Percentiles rank a stretch among this genome's conserved stretches.
These are phyloP conservation scores for Nannizziopsis barbatae DNA, from an alignment of 2,329 filamentous ascomycete genomes.

Conservation along the genomic window DNA sequence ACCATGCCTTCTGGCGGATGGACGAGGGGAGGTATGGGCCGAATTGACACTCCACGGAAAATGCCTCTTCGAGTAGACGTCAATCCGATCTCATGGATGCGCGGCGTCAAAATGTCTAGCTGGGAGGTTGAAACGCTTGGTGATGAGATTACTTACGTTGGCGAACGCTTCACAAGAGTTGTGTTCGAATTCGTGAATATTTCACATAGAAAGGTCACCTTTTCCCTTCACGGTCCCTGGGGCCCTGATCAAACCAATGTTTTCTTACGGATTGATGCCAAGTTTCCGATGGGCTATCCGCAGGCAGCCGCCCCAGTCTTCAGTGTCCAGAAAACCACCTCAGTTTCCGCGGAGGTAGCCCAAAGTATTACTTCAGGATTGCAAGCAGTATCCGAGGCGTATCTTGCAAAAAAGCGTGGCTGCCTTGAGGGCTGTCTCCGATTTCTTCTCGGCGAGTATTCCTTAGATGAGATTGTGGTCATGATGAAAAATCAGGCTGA, in stretches of 20 bases:
- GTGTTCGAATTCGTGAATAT: conserved; percentile 50
- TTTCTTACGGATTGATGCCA: conserved; percentile 48
- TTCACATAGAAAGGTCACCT: conserved; percentile 41
- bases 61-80: conserved; percentile 40
- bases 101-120: conserved; percentile 49
- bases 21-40: conserved; percentile 38
- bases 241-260: conserved; percentile 41
- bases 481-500: conserved; percentile 49
- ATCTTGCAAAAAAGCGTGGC: conserved; percentile 40
- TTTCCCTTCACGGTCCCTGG: conserved; percentile 52
- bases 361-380: conserved; percentile 42
- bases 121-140: conserved; percentile 46
- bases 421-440: conserved; percentile 52
- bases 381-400: conserved; percentile 44
- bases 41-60: conserved; percentile 40
- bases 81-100: conserved; percentile 54
- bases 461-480: conserved; percentile 46
- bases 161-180: conserved; percentile 50
- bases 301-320: conserved; percentile 40
- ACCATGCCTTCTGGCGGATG: conserved; percentile 41
- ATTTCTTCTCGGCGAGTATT: conserved; percentile 50
- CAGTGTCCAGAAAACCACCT: conserved; percentile 47
- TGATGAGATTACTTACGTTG: conserved; percentile 51
- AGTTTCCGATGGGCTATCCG: conserved; percentile 49
- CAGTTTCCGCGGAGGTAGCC: conserved; percentile 43